Evolutionary conservation across 305 asterid species (phyloP).

Genomic region (Fraxinus sp.): DNA sequence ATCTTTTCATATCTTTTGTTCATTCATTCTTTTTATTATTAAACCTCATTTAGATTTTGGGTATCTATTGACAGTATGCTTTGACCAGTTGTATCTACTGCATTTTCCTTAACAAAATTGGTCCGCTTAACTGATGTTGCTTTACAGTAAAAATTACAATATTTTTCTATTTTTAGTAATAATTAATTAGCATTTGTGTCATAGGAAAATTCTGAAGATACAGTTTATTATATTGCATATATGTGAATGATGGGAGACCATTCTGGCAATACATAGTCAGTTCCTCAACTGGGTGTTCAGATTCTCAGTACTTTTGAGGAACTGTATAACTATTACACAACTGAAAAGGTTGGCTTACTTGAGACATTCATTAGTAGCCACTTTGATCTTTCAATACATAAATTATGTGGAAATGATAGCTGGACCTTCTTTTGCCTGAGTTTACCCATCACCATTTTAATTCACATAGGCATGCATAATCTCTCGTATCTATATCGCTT

Average conservation of each 20-base stretch:
- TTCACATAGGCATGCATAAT: background rate
- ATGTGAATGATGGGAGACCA: constrained; percentile 89
- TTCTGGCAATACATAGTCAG: constrained; percentile 95
- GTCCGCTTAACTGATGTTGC: background rate
- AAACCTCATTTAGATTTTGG: background rate
- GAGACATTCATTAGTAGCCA: background rate
- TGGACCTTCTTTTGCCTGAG: background rate
- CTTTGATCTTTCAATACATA: background rate
- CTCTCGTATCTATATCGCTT: background rate
- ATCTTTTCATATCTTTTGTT: background rate
- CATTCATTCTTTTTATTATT: background rate
- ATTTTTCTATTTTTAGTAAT: background rate
- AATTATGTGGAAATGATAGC: background rate
- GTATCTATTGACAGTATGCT: background rate
- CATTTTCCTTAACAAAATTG: background rate
- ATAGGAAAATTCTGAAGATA: constrained; percentile 1
- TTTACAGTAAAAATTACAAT: background rate
- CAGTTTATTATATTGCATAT: constrained; percentile 43
- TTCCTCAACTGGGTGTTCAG: constrained; percentile 92
- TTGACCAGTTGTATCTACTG: background rate
- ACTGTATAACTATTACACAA: constrained; percentile 76
- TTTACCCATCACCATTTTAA: background rate
- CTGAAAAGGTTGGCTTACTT: constrained; percentile 62
- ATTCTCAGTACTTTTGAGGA: constrained; percentile 90
- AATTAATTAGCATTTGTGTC: background rate